Conservation (phyloP, 306 rosid genomes). For the Phaseolus lunatus region DNA sequence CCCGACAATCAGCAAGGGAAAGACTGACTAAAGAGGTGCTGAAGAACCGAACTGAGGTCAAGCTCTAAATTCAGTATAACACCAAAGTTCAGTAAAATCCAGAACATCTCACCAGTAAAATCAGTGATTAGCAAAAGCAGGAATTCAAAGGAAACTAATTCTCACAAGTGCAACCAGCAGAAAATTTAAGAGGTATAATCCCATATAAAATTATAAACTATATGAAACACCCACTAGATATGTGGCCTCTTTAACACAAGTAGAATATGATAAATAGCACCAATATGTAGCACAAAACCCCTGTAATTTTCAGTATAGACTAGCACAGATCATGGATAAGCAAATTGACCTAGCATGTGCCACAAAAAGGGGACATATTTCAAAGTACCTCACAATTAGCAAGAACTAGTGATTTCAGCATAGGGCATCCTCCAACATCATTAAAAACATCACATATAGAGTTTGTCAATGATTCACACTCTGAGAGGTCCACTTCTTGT, state of each 20-base stretch:
- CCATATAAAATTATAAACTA: not conserved
- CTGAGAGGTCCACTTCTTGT: constrained; percentile 96
- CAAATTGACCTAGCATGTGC: constrained; percentile 33
- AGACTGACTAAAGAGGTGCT: constrained; percentile 82
- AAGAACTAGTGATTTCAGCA: constrained; percentile 82
- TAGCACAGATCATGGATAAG: not conserved
- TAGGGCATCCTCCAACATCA: constrained; percentile 93
- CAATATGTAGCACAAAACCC: not conserved
- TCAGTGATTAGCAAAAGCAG: constrained; percentile 1
- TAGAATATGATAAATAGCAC: not conserved
- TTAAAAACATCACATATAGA: constrained; percentile 89
- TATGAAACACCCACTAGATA: constrained; percentile 8
- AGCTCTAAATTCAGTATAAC: constrained; percentile 66
- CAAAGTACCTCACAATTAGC: constrained; percentile 91
- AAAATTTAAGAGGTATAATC: not conserved
- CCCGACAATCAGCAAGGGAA: constrained; percentile 96
- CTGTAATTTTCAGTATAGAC: constrained; percentile 4
- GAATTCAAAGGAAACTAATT: constrained; percentile 19
- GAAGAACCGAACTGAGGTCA: constrained; percentile 78
- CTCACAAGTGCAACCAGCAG: constrained; percentile 32
- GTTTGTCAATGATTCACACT: constrained; percentile 89
- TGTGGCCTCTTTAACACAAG: constrained; percentile 11
- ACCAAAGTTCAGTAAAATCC: constrained; percentile 31
- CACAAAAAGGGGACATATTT: not conserved
- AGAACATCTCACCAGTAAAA: constrained; percentile 42